phyloP scores from a whole-genome alignment of 495 filamentous ascomycete genomes.

The Bombardia bombarda region DNA sequence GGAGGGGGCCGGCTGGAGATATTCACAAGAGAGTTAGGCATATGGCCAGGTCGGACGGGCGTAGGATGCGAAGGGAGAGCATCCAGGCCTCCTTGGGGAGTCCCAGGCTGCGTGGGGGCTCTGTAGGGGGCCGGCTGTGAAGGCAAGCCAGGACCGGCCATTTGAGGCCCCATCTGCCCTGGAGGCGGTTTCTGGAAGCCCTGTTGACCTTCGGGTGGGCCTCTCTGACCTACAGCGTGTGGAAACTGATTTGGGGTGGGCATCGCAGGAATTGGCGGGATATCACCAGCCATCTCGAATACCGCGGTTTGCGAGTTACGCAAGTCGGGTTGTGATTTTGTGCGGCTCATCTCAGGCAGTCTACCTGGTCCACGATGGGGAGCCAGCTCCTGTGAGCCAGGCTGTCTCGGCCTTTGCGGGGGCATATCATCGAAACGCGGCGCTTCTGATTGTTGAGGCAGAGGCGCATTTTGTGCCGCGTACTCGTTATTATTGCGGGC shows the following conservation, averaged over 20 bases:
- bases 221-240: too few relatives aligned
- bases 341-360: conserved; percentile 39
- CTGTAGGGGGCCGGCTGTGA: conserved; percentile 25
- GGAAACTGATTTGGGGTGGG: conserved; percentile 3
- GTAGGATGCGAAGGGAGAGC: conserved; percentile 68
- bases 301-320: conserved; percentile 53
- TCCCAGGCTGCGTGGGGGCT: conserved; percentile 17
- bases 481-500: conserved; percentile 19
- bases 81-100: conserved; percentile 16
- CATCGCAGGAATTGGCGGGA: conserved; percentile 41
- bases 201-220: conserved; percentile 8
- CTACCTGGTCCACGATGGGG: conserved; percentile 35
- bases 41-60: conserved; percentile 71
- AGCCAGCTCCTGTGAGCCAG: conserved; percentile 23
- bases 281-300: conserved; percentile 62
- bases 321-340: conserved; percentile 62
- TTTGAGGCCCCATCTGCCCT: conserved; percentile 19
- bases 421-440: conserved; percentile 69
- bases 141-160: conserved; percentile 22
- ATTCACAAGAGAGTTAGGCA: conserved; percentile 46
- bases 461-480: conserved; percentile 20
- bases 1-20: conserved; percentile 54
- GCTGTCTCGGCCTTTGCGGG: conserved; percentile 23
- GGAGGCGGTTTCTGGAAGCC: conserved; percentile 17
- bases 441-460: conserved; percentile 46